Evolutionary conservation across 2,329 filamentous ascomycete genomes (phyloP).

Genomic region (Neurospora crassa): DNA sequence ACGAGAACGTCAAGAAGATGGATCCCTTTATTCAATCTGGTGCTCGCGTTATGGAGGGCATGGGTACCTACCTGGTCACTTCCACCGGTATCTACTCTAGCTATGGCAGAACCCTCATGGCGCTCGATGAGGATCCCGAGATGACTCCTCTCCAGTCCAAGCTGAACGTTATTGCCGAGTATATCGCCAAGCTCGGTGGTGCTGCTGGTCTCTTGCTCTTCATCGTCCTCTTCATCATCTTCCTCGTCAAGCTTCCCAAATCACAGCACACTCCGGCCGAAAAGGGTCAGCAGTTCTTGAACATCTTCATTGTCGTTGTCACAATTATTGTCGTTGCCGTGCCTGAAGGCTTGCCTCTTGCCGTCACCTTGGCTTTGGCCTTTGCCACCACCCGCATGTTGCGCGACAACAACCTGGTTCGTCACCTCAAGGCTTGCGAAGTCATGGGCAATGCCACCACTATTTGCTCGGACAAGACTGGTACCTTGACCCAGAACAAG

Average conservation of each 20-base stretch:
- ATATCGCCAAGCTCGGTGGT: conserved; percentile 70
- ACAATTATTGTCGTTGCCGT: conserved; percentile 75
- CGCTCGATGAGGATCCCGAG: conserved; percentile 62
- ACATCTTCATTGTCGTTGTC: conserved; percentile 69
- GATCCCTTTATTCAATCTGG: conserved; percentile 83
- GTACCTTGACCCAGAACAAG: conserved; percentile 58
- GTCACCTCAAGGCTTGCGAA: conserved; percentile 68
- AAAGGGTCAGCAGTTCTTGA: conserved; percentile 70
- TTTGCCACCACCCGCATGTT: conserved; percentile 72
- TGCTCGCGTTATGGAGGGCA: conserved; percentile 65
- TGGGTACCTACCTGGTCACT: conserved; percentile 66
- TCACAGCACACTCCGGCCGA: conserved; percentile 46
- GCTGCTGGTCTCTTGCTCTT: conserved; percentile 72
- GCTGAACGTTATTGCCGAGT: conserved; percentile 64
- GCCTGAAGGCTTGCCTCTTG: conserved; percentile 66
- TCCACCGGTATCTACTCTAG: conserved; percentile 65
- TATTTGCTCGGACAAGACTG: conserved; percentile 61
- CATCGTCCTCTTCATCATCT: conserved; percentile 77
- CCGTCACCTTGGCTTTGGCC: conserved; percentile 67
- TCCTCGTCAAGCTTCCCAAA: conserved; percentile 58
- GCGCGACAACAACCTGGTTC: conserved; percentile 67
- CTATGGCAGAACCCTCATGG: conserved; percentile 67
- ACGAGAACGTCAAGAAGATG: conserved; percentile 59
- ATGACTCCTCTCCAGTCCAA: conserved; percentile 71
- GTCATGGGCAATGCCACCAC: conserved; percentile 73